Evolutionary conservation across 305 asterid genomes (phyloP).

Genomic region (Rubia tinctorum): DNA sequence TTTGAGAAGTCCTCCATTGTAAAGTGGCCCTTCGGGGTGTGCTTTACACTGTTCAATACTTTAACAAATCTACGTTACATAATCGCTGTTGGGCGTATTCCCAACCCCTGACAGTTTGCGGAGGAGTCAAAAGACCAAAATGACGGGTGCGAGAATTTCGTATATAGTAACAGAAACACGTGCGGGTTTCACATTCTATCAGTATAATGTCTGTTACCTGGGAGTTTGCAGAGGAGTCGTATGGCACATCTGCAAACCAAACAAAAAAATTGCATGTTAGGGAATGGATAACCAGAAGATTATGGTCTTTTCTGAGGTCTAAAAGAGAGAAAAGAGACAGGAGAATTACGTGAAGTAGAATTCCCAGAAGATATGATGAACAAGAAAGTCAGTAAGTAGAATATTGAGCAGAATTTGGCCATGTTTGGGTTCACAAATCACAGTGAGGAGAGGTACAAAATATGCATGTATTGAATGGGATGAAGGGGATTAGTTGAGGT

Average conservation of each 20-base stretch:
- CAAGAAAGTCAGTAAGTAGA: slow-evolving; percentile 1
- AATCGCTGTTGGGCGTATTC: neutral
- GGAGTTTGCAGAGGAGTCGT: slow-evolving; percentile 42
- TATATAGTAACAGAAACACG: too few species aligned
- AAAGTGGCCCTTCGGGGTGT: slow-evolving; percentile 55
- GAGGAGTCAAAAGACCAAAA: neutral
- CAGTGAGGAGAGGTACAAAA: too few species aligned
- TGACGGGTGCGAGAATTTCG: neutral
- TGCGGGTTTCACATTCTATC: too few species aligned
- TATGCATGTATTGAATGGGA: neutral
- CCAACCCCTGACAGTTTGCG: neutral
- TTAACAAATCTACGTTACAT: neutral
- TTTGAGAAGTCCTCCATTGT: slow-evolving; percentile 65
- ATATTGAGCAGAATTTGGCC: slow-evolving; percentile 1
- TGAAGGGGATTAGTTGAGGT: neutral
- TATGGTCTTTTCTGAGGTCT: neutral
- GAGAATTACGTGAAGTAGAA: slow-evolving; percentile 10
- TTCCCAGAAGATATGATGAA: neutral
- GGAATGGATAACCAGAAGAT: neutral
- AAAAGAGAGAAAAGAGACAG: neutral
- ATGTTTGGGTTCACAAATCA: neutral
- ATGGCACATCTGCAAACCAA: slow-evolving; percentile 40
- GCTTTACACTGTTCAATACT: slow-evolving; percentile 42
- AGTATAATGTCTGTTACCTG: slow-evolving; percentile 21
- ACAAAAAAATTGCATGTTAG: neutral